Base-by-base conservation (phyloP, 176 grass and related monocot species). In the Stipa capillata region DNA sequence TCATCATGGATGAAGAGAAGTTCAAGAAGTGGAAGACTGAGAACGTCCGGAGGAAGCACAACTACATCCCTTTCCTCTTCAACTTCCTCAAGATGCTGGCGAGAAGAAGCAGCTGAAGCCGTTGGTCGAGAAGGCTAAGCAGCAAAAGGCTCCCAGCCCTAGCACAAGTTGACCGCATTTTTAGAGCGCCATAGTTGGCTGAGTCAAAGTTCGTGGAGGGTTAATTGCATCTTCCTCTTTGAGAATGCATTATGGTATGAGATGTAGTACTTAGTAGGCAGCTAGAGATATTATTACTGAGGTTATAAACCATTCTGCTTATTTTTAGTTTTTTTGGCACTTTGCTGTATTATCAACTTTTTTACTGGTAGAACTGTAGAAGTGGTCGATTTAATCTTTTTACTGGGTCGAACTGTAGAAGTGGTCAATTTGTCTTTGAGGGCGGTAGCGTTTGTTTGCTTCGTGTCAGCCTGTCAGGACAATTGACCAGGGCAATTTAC, bases 1-100 rank as follows among this genome's bases (percentile, higher is more conserved):
- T 99, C 27, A 80, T 86, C 69, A 91, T 93, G 90, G 96, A 99
- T 77, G 96, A 93, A 69, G 96, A 99, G 50, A 99, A 99, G 86
- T 99, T 99, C 63, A 99, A 89, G 73, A 95, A 99, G 81, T 99
- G 96, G 96, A 93, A 91, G 73, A 87, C 47, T 0, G 96, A 99
- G 81, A 99, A 99, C 72, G 83, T 99, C 3, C 57, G 96, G 61
- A 91, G 92, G 88, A 99, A 99, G 78, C 96, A 99, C 70, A 99
- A 99, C 29, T 99, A 99, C 77, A 99, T 99, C 53, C 96, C 96
- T 2, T 99, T 99, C 83, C 73, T 97, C 6, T 97, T 97, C 73
- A 97, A 97, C 82, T 82, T 97, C 18, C 59, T 97, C 73, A 97
- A 97, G 82, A 83, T 89, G 84, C 90, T 97, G 21, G 94, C 94